A percentile compares a stretch with the other conserved stretches of the same genome.
phyloP scores from a whole-genome alignment of 129 eudicot genomes.

The Saussurea involucrata region DNA sequence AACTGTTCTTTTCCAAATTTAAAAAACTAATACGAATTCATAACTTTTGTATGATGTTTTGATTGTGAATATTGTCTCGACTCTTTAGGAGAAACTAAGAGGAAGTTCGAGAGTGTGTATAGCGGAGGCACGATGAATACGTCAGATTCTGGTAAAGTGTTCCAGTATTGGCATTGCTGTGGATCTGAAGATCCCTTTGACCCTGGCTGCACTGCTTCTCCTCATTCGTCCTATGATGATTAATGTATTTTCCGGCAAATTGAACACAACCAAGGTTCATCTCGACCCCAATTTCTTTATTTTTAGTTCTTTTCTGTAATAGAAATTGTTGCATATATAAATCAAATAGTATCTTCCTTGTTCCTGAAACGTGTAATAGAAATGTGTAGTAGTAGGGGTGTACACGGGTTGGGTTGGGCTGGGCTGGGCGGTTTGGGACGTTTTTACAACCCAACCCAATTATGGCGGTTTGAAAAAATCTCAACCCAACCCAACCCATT shows the following conservation, averaged over 20 bases:
- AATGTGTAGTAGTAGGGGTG: no score
- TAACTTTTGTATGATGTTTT: background rate
- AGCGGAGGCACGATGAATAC: conserved; percentile 91
- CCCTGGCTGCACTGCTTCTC: conserved; percentile 90
- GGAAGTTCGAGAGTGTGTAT: conserved; percentile 93
- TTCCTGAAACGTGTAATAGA: conserved; percentile 10
- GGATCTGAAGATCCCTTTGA: conserved; percentile 99
- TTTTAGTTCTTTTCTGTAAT: background rate
- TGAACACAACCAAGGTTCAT: conserved; percentile 13
- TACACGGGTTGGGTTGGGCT: no score
- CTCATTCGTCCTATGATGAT: conserved; percentile 91
- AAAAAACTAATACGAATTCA: background rate
- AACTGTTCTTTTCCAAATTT: background rate
- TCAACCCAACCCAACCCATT: no score
- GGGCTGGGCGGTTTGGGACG: no score
- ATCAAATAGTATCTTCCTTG: background rate
- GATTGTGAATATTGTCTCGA: background rate
- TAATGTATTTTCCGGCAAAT: conserved; percentile 20
- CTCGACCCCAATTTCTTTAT: background rate
- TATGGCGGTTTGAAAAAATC: no score
- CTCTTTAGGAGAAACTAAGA: conserved; percentile 87
- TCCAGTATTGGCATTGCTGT: conserved; percentile 97
- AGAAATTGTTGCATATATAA: background rate
- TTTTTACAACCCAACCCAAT: no score
- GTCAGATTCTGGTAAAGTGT: conserved; percentile 82